Conservation (phyloP, 106 monocot species). For the Alisma plantagoaquatica region DNA sequence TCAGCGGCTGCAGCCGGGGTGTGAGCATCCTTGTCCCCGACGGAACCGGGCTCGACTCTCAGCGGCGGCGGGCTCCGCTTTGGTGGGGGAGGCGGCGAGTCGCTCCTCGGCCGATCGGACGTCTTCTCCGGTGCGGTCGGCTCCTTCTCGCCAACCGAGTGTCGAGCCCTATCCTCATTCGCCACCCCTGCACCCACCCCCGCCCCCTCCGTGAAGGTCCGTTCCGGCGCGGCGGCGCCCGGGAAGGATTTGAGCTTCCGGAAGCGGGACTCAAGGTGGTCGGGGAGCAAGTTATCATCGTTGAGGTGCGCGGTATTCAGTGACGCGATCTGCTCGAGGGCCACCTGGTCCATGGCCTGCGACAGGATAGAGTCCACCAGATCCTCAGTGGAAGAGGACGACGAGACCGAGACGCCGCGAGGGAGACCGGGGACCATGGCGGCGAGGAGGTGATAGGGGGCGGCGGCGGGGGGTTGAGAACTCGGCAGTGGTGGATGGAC, state of each 20-base stretch:
- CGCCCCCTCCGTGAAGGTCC: background rate
- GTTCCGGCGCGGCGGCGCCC: background rate
- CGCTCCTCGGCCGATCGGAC: slow-evolving; percentile 1
- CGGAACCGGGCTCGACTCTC: too few species aligned
- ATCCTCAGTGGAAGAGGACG: background rate
- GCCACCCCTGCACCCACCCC: background rate
- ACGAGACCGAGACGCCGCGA: too few species aligned
- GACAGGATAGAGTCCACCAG: slow-evolving; percentile 11
- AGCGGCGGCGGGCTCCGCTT: too few species aligned
- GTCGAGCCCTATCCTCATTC: background rate
- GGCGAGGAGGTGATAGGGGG: too few species aligned
- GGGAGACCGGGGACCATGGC: background rate
- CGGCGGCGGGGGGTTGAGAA: too few species aligned
- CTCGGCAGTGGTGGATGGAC: too few species aligned
- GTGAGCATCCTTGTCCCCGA: too few species aligned
- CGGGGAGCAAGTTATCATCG: slow-evolving; percentile 5
- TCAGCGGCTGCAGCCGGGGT: too few species aligned
- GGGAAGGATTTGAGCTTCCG: slow-evolving; percentile 12
- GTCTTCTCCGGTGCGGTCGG: background rate
- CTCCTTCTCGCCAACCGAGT: background rate
- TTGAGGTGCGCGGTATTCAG: slow-evolving; percentile 18
- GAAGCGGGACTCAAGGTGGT: slow-evolving; percentile 11
- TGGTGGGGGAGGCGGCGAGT: too few species aligned
- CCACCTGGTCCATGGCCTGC: slow-evolving; percentile 13
- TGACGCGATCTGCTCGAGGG: slow-evolving; percentile 6